These are phyloP conservation scores for Volvox reticuliferus DNA, from an alignment of 139 green algal species.

Conservation along the genomic window DNA sequence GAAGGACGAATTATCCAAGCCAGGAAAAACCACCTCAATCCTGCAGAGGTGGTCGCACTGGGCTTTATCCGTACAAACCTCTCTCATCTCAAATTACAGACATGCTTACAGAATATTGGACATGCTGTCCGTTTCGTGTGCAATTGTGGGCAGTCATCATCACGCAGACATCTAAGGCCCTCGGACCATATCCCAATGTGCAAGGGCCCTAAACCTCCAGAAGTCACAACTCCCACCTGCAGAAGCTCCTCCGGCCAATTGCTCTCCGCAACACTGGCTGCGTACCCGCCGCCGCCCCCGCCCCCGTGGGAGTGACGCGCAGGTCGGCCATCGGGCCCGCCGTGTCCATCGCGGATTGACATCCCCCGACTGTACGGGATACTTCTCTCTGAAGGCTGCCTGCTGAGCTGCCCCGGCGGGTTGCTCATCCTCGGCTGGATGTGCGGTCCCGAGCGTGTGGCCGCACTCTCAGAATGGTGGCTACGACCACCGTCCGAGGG, in stretches of 20 bases:
- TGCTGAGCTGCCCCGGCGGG: conserved; percentile 7
- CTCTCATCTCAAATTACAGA: too few species aligned
- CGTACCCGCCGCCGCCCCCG: conserved; percentile 19
- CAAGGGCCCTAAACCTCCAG: too few species aligned
- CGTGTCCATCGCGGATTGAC: conserved; percentile 14
- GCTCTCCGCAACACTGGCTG: conserved; percentile 59
- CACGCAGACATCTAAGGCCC: too few species aligned
- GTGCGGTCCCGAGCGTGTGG: background rate
- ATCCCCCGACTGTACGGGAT: background rate
- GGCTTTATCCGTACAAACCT: too few species aligned
- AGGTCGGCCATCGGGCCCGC: background rate
- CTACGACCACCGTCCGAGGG: conserved; percentile 42
- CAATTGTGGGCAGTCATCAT: too few species aligned
- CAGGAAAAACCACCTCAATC: too few species aligned
- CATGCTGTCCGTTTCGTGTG: too few species aligned
- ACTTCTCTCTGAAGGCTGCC: conserved; percentile 31
- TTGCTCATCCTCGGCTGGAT: background rate
- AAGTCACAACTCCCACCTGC: conserved; percentile 41
- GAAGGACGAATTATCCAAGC: too few species aligned
- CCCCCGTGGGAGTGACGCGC: conserved; percentile 42
- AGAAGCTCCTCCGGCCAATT: conserved; percentile 63
- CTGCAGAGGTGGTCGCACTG: too few species aligned
- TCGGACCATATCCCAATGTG: too few species aligned
- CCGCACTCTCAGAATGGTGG: conserved; percentile 35
- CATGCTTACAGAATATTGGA: too few species aligned